Conservation (phyloP, 768 basidiomycete species). For the Tephrocybe sp. region DNA sequence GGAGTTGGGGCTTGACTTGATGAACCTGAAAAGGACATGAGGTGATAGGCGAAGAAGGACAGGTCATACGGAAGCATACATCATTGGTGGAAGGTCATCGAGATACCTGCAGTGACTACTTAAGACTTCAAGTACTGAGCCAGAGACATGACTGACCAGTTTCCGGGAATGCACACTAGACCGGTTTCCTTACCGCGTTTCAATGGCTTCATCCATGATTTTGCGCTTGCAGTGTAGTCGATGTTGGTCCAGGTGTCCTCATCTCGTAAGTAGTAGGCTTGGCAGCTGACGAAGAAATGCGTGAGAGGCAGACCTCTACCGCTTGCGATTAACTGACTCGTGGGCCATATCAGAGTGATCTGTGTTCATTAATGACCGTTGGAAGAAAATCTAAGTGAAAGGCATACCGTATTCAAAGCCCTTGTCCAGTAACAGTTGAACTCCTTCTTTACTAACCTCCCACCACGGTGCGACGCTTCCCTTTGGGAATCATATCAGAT, state of each 20-base stretch:
- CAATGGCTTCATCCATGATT: conserved; percentile 76
- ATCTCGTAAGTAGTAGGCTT: conserved; percentile 67
- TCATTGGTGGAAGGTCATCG: conserved; percentile 75
- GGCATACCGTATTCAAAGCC: conserved; percentile 69
- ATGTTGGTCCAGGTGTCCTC: conserved; percentile 75
- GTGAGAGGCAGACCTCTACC: conserved; percentile 2
- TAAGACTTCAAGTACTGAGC: not conserved
- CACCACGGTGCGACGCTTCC: conserved; percentile 78
- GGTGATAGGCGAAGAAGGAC: conserved; percentile 3
- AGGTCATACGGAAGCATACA: conserved; percentile 32
- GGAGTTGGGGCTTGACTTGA: conserved; percentile 62
- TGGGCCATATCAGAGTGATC: conserved; percentile 14
- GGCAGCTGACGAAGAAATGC: conserved; percentile 32
- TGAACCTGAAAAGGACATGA: conserved; percentile 46
- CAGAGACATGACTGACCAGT: conserved; percentile 43
- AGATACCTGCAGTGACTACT: conserved; percentile 42
- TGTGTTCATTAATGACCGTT: not conserved
- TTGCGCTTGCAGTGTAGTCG: conserved; percentile 53
- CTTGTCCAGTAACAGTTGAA: conserved; percentile 59
- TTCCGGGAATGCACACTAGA: conserved; percentile 58
- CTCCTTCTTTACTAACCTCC: conserved; percentile 71
- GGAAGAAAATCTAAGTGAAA: not conserved
- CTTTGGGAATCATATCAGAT: conserved; percentile 13
- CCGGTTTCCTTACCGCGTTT: conserved; percentile 61
- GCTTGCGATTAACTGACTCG: conserved; percentile 18